Evolutionary conservation across 2,329 filamentous ascomycete species (phyloP), one percentile per base, ranked within the genome.

Genomic region (Verticillium tricorpus): DNA sequence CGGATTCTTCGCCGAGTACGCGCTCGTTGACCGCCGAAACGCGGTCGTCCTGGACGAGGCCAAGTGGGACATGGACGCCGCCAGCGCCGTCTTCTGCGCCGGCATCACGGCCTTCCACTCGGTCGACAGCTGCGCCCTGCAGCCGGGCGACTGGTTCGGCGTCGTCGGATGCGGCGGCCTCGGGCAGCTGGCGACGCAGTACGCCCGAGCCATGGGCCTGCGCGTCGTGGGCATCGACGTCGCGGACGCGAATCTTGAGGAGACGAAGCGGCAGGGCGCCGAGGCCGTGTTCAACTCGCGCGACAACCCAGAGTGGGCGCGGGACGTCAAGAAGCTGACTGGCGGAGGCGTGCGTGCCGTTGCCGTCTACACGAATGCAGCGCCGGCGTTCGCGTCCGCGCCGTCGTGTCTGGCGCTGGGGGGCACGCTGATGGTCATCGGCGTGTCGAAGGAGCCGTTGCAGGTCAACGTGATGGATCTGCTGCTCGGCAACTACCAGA

Each of bases 1-100:
- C 64, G 80, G 80, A 1, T 80, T 74, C 65, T 82, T 82, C 62
- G 73, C 75, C 22, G 78, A 82, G 67, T 82, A 82, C 58, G 75
- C 75, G 1, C 68, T 78, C 1, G 76, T 79, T 7, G 78, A 81
- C 64, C 77, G 75, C 67, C 76, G 76, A 65, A 80, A 78, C 67
- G 76, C 76, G 0, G 71, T 78, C 6, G 70, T 74, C 54, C 69
- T 81, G 2, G 76, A 78, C 22, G 67, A 75, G 39, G 64, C 58
- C 11, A 63, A 74, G 11, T 66, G 65, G 59, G 72, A 76, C 54
- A 69, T 77, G 56, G 70, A 70, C 55, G 70, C 65, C 17, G 70
- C 73, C 4, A 73, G 79, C 37, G 77, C 80, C 17, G 65, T 83
- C 5, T 81, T 83, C 66, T 83, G 81, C 64, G 81, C 81, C 1